phyloP scores from a whole-genome alignment of 2,329 filamentous ascomycete genomes.

The Stagonosporopsis vannaccii region DNA sequence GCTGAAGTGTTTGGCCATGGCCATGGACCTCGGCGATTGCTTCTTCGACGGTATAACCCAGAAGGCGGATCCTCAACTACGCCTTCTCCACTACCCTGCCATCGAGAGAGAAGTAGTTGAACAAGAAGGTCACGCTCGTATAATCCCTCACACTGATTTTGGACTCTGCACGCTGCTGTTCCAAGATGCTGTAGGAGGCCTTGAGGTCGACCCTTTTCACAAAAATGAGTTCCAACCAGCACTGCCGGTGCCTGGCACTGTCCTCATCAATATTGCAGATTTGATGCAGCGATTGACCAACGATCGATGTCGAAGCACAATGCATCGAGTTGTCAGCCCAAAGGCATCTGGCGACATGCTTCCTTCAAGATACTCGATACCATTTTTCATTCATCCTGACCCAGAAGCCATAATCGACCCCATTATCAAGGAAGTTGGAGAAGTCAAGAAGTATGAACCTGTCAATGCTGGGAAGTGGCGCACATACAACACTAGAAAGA shows the following conservation, averaged over 20 bases:
- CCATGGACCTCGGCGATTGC: constrained; percentile 33
- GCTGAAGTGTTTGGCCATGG: constrained; percentile 36
- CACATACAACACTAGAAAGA: constrained; percentile 42
- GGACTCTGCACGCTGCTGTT: constrained; percentile 49
- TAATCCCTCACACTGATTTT: constrained; percentile 44
- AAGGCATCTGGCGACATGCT: constrained; percentile 33
- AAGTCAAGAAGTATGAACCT: constrained; percentile 48
- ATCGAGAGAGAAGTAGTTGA: constrained; percentile 31
- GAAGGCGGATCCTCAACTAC: constrained; percentile 35
- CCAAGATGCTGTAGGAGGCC: constrained; percentile 48
- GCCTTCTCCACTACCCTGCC: constrained; percentile 39
- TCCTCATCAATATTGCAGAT: constrained; percentile 38
- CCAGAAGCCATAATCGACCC: constrained; percentile 46
- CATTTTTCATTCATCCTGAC: constrained; percentile 50
- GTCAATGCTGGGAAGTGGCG: constrained; percentile 48
- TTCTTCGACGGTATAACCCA: constrained; percentile 37
- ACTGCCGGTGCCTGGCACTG: constrained; percentile 31
- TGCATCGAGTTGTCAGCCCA: constrained; percentile 49
- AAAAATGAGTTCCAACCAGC: constrained; percentile 36
- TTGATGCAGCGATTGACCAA: constrained; percentile 35
- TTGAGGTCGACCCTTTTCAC: constrained; percentile 46
- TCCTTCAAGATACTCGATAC: constrained; percentile 47
- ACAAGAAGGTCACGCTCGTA: constrained; percentile 34
- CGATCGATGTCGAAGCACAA: constrained; percentile 45
- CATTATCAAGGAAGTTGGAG: constrained; percentile 40